phyloP scores from a whole-genome alignment of 768 basidiomycete species.

The Thelephora ganbajun region DNA sequence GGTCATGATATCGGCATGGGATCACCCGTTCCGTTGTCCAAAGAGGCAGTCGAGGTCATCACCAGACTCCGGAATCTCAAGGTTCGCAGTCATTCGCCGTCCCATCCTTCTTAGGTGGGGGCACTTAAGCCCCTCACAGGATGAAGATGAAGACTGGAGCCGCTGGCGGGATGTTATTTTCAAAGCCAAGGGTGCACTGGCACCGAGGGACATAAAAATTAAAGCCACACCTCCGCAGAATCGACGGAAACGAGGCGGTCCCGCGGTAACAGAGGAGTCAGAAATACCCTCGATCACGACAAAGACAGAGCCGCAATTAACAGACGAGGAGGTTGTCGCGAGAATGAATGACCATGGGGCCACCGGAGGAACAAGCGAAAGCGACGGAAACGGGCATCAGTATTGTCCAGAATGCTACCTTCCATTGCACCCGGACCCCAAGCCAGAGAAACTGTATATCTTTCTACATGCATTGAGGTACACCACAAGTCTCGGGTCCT shows the following conservation, averaged over 20 bases:
- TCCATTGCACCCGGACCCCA: constrained; percentile 86
- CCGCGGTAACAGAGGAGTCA: constrained; percentile 11
- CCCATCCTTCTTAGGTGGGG: background rate
- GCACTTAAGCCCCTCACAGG: constrained; percentile 24
- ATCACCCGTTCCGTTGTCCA: constrained; percentile 67
- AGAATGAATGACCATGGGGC: constrained; percentile 6
- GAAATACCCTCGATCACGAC: background rate
- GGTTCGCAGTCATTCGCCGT: constrained; percentile 22
- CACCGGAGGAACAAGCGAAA: background rate
- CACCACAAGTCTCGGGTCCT: constrained; percentile 68
- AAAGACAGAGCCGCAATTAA: constrained; percentile 22
- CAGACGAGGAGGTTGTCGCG: constrained; percentile 34
- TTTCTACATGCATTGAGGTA: constrained; percentile 88
- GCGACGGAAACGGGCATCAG: constrained; percentile 16
- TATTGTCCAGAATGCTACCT: constrained; percentile 90
- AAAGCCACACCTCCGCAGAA: constrained; percentile 49
- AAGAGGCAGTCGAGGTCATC: constrained; percentile 68
- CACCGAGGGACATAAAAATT: constrained; percentile 22
- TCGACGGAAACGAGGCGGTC: constrained; percentile 43
- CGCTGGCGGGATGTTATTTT: constrained; percentile 81
- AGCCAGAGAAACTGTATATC: constrained; percentile 85
- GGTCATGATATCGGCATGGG: constrained; percentile 83
- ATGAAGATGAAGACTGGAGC: constrained; percentile 81
- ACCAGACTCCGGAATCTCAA: constrained; percentile 72
- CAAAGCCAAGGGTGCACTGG: constrained; percentile 50